Evolutionary conservation across 2,329 filamentous ascomycete species (phyloP), one percentile per base, ranked within the genome.

Genomic region (Neurospora sp.): DNA sequence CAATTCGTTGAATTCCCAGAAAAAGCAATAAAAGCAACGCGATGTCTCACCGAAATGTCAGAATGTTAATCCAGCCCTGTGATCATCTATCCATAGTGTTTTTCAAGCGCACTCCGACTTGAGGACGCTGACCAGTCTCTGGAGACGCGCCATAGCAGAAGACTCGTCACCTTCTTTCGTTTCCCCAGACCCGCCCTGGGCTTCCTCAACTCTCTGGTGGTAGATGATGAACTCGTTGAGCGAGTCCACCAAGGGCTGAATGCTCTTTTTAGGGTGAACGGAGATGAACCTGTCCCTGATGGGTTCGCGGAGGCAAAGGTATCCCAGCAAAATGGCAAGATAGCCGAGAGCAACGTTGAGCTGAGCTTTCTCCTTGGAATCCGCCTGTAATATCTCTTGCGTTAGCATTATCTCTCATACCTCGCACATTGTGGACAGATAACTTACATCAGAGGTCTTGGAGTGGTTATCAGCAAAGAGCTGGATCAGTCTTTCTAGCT

Each of bases 281-380:
- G 76, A 73, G 43, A 79, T 78, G 42, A 88, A 80, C 36, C 80
- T 81, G 67, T 80, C 78, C 66, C 83, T 80, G 8, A 84, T 81
- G 4, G 82, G 80, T 11, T 79, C 75, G 67, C 83, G 80, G 38
- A 96, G 83, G 74, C 89, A 93, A 33, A 97, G 82, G 74, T 93
- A 96, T 19, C 93, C 93, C 2, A 98, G 84, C 6, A 97, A 83
- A 15, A 97, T 90, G 0, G 93, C 90, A 33, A 97, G 84, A 78
- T 97, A 97, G 17, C 93, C 94, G 78, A 95, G 89, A 1, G 91
- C 90, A 38, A 98, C 93, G 74, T 94, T 93, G 68, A 91, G 85
- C 71, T 91, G 89, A 36, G 90, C 90, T 77, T 94, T 92, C 76
- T 93, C 87, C 70, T 90, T 85, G 1, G 90, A 91, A 75, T 91